These are phyloP conservation scores for Tardiomyces depauwii DNA, from an alignment of 1,139 yeast genomes.

Conservation along the genomic window DNA sequence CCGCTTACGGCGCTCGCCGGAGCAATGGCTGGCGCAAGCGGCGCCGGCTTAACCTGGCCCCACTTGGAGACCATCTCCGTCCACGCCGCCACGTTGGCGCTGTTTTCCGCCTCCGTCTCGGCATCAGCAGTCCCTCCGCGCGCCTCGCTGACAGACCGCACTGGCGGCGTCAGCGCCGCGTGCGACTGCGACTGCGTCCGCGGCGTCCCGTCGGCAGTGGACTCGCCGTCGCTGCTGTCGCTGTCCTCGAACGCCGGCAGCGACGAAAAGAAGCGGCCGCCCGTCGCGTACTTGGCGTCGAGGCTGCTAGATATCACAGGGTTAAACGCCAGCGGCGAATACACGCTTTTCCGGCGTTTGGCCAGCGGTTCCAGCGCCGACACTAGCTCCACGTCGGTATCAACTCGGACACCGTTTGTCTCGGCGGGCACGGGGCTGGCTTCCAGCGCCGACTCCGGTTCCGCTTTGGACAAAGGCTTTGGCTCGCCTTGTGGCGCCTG, in stretches of 20 bases:
- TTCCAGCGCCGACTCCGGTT: too few relatives aligned
- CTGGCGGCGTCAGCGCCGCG: too few relatives aligned
- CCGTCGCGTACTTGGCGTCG: constrained; percentile 12
- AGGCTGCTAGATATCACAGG: background rate
- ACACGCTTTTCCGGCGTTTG: background rate
- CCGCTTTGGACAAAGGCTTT: background rate
- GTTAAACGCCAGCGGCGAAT: background rate
- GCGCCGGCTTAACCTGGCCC: background rate
- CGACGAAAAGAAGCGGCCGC: constrained; percentile 11
- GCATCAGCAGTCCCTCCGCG: background rate
- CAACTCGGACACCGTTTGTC: too few relatives aligned
- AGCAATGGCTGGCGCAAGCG: background rate
- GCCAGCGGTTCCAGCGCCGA: background rate
- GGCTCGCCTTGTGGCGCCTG: too few relatives aligned
- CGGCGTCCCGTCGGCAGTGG: background rate
- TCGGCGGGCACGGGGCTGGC: too few relatives aligned
- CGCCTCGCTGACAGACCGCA: too few relatives aligned
- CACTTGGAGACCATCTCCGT: background rate
- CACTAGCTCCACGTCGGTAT: background rate
- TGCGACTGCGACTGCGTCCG: too few relatives aligned
- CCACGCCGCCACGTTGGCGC: background rate
- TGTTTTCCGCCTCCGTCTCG: background rate
- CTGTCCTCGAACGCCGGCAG: constrained; percentile 1
- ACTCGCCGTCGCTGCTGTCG: background rate
- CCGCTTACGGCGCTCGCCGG: background rate